Percentiles rank a stretch among this genome's conserved stretches.
phyloP scores from a whole-genome alignment of 2,329 filamentous ascomycete species.

The Westerdykella aurantiaca region DNA sequence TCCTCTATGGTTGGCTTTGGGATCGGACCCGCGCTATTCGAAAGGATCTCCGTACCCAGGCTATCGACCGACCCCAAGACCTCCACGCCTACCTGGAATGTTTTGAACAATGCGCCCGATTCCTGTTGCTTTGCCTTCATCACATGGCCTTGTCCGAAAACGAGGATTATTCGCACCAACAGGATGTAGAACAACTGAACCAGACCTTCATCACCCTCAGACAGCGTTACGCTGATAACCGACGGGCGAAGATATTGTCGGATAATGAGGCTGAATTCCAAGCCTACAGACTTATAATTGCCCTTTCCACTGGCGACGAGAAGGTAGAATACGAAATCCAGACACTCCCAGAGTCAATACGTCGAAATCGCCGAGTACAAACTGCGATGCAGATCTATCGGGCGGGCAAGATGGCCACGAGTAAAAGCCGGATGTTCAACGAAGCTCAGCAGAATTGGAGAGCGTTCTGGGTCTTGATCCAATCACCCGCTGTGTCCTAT shows the following conservation, averaged over 20 bases:
- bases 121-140: conserved; percentile 58
- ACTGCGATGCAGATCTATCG: conserved; percentile 54
- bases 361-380: conserved; percentile 49
- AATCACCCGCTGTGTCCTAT: conserved; percentile 53
- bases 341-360: conserved; percentile 48
- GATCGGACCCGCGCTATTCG: conserved; percentile 59
- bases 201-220: conserved; percentile 56
- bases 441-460: conserved; percentile 55
- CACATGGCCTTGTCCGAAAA: conserved; percentile 44
- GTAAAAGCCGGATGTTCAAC: conserved; percentile 47
- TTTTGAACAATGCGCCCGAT: conserved; percentile 58
- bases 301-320: conserved; percentile 47
- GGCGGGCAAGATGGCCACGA: conserved; percentile 49
- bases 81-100: conserved; percentile 54
- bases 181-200: conserved; percentile 60
- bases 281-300: conserved; percentile 51
- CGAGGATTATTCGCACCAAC: conserved; percentile 44
- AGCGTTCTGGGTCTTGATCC: conserved; percentile 53
- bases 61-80: conserved; percentile 50
- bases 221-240: conserved; percentile 41
- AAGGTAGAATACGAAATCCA: conserved; percentile 53
- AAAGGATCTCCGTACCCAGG: conserved; percentile 61
- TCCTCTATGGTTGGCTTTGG: conserved; percentile 60
- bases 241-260: conserved; percentile 44
- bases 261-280: conserved; percentile 59